Conservation (phyloP, 1,284 basidiomycete species). For the Rhodotorula sp. region DNA sequence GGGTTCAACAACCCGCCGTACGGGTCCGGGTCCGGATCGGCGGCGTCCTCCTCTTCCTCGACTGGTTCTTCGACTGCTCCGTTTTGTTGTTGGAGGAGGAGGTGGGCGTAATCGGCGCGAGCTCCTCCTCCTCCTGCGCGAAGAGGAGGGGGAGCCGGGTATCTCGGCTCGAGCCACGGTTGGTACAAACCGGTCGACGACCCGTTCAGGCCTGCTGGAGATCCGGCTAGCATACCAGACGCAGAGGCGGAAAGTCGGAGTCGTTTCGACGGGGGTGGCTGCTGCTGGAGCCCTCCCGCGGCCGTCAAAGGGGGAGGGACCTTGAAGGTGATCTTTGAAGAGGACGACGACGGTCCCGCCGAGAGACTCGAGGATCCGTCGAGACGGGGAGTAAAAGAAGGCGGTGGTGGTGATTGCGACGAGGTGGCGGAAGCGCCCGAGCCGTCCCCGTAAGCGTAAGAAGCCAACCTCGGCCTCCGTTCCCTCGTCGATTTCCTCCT, state of each 20-base stretch:
- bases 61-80: not conserved
- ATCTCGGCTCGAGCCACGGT: constrained; percentile 20
- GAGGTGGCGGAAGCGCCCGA: not conserved
- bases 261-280: not conserved
- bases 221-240: not conserved
- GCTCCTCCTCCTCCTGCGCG: not conserved
- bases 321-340: not conserved
- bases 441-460: not conserved
- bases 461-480: not conserved
- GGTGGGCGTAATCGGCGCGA: not conserved
- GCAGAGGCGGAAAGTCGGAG: not conserved
- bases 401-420: not conserved
- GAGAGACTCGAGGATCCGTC: no score
- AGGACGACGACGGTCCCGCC: not conserved
- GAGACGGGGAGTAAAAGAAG: no score
- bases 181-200: not conserved
- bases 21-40: constrained; percentile 51
- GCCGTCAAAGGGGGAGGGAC: no score
- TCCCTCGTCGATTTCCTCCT: not conserved
- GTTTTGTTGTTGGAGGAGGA: not conserved
- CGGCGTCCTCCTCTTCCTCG: constrained; percentile 14
- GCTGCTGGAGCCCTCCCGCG: no score
- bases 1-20: constrained; percentile 76
- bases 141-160: not conserved
- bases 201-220: not conserved